phyloP scores from a whole-genome alignment of 2,329 filamentous ascomycete genomes.

The Aquanectria penicillioides region DNA sequence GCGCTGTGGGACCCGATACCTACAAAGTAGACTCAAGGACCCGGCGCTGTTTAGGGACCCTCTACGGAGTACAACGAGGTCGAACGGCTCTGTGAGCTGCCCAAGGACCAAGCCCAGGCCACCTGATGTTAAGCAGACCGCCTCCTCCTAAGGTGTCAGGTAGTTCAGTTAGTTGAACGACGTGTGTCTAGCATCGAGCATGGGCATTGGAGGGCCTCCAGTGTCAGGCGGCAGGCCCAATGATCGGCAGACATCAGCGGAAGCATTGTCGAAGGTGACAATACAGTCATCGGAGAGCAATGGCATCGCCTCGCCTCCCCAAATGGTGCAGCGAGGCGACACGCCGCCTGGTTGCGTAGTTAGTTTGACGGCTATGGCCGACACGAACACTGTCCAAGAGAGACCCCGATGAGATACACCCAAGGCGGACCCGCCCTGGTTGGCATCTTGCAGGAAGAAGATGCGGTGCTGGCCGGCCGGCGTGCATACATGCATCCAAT shows the following conservation, averaged over 20 bases:
- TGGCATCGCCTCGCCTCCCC: conserved; percentile 12
- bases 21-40: not conserved
- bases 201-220: no score
- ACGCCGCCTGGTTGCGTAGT: conserved; percentile 18
- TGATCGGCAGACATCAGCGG: conserved; percentile 8
- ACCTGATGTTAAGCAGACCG: conserved; percentile 17
- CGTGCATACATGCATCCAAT: conserved; percentile 9
- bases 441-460: conserved; percentile 18
- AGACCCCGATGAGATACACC: conserved; percentile 16
- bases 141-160: not conserved
- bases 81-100: not conserved
- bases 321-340: conserved; percentile 7
- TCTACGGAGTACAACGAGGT: not conserved
- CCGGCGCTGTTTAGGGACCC: not conserved
- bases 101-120: conserved; percentile 1
- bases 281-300: conserved; percentile 11
- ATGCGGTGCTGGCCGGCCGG: conserved; percentile 3
- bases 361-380: conserved; percentile 25
- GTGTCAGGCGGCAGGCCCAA: not conserved
- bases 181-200: not conserved
- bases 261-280: not conserved
- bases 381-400: conserved; percentile 15
- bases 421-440: conserved; percentile 17
- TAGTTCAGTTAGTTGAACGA: not conserved
- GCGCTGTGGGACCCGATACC: conserved; percentile 3